Evolutionary conservation across 139 green algal species (phyloP), one percentile per base, ranked within the genome.

Genomic region (Picochlorum sp.): DNA sequence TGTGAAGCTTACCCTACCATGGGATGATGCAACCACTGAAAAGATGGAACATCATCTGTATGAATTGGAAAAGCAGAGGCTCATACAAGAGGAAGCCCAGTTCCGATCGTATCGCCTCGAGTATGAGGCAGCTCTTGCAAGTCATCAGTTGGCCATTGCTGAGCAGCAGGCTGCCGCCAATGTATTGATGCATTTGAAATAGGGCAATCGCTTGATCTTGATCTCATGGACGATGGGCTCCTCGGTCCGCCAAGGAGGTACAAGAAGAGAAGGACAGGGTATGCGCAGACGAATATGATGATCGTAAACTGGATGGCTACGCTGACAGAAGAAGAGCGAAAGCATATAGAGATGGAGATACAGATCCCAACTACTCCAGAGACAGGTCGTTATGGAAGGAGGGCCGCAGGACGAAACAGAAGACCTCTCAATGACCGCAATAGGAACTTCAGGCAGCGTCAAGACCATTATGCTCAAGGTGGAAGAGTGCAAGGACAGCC

Each of bases 31-130:
- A 23, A 52, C 21, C 0, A 30, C 41, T 47, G 63, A 57, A 52
- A 41, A 26, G 41, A 50, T 71, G 1, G 44, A 24, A 6, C 30
- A 45, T 4, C 24, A 44, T 45, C 57, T 77, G 28, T 54, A 52
- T 3, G 70, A 67, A 30, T 37, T 78, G 10, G 52, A 57, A 28
- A 45, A 57, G 26, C 57, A 72, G n/a, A 49, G 64, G 2, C 23
- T 81, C 20, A 77, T 81, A 8, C 28, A 21, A 15, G 72, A 81
- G 45, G 72, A 81, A 47, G 64, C 70, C 65, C 71, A 65, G n/a
- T 55, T 65, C 2, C 60, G 75, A 4, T 69, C 74, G 15, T 81
- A 74, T 50, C 70, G 73, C 16, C 41, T 72, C 21, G 78, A 84
- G 50, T 72, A 74, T 28, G 75, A 80, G 14, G 78, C 76, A 3